Conservation (phyloP, 1,284 basidiomycete species). For the Cystobasidium pallidum region DNA sequence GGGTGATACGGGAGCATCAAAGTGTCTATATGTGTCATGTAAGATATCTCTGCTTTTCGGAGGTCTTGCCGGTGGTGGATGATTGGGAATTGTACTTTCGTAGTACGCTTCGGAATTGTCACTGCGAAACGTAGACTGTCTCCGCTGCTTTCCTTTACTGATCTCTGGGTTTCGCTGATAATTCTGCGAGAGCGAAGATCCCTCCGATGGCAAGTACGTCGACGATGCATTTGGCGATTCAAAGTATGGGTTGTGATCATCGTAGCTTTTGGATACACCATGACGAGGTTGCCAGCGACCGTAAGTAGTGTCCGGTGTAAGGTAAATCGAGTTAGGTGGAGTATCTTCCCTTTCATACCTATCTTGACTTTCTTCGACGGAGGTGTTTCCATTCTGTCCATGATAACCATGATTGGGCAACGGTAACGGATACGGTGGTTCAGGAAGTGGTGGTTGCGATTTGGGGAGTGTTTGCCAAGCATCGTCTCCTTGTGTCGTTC, state of each 20-base stretch:
- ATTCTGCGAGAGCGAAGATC: constrained; percentile 21
- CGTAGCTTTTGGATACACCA: neutral
- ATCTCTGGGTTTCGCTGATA: constrained; percentile 18
- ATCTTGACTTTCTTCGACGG: neutral
- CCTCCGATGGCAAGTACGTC: constrained; percentile 14
- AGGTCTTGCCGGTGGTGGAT: constrained; percentile 29
- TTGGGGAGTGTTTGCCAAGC: neutral
- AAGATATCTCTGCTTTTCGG: constrained; percentile 28
- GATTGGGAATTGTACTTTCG: neutral
- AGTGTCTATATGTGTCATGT: constrained; percentile 18
- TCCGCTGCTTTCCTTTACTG: constrained; percentile 27
- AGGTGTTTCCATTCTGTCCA: neutral
- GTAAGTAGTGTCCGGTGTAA: constrained; percentile 23
- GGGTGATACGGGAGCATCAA: constrained; percentile 30
- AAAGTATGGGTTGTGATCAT: constrained; percentile 28
- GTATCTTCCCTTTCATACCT: neutral
- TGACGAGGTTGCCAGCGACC: neutral
- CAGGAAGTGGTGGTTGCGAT: neutral
- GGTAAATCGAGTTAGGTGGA: constrained; percentile 9
- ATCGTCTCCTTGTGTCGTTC: neutral
- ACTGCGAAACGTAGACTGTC: constrained; percentile 12
- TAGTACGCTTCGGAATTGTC: neutral
- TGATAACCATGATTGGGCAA: neutral
- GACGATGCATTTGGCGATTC: constrained; percentile 25
- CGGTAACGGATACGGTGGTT: neutral